These are phyloP conservation scores for Xylaria sp. DNA, from an alignment of 2,329 filamentous ascomycete species.

Conservation along the genomic window DNA sequence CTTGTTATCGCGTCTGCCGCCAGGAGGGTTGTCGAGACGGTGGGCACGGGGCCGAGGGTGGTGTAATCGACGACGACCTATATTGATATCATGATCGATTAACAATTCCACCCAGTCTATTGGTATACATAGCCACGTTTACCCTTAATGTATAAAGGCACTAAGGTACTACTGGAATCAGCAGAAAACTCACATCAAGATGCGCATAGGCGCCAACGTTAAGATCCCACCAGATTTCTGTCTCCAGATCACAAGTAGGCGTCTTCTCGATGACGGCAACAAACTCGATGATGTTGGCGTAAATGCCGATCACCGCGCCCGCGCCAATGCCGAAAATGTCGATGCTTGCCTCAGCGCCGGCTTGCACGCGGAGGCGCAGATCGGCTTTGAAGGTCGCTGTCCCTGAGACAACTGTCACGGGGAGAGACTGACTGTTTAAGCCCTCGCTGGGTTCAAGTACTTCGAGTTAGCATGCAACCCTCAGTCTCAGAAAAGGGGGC, in stretches of 20 bases:
- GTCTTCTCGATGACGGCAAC: constrained; percentile 22
- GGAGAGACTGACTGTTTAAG: constrained; percentile 19
- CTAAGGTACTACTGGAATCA: too few species aligned
- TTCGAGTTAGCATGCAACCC: neutral
- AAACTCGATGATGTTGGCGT: constrained; percentile 26
- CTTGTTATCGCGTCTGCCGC: constrained; percentile 9
- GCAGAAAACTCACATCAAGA: constrained; percentile 16
- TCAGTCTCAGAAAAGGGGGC: too few species aligned
- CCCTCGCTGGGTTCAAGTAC: constrained; percentile 7
- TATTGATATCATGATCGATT: neutral
- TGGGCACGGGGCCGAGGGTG: constrained; percentile 24
- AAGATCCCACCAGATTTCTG: constrained; percentile 24
- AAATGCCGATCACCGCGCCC: constrained; percentile 22
- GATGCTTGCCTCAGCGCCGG: constrained; percentile 21
- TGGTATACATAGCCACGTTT: neutral
- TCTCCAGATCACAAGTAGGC: constrained; percentile 20
- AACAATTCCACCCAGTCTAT: neutral
- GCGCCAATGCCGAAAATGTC: constrained; percentile 23
- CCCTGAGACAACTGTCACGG: constrained; percentile 17
- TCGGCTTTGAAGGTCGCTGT: constrained; percentile 24
- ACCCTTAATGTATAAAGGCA: neutral
- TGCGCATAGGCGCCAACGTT: constrained; percentile 25
- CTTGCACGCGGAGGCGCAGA: constrained; percentile 25
- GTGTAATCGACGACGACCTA: constrained; percentile 26
- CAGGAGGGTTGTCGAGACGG: constrained; percentile 25